phyloP scores from a whole-genome alignment of 306 rosid species.

The Psophocarpus tetragonolobus region DNA sequence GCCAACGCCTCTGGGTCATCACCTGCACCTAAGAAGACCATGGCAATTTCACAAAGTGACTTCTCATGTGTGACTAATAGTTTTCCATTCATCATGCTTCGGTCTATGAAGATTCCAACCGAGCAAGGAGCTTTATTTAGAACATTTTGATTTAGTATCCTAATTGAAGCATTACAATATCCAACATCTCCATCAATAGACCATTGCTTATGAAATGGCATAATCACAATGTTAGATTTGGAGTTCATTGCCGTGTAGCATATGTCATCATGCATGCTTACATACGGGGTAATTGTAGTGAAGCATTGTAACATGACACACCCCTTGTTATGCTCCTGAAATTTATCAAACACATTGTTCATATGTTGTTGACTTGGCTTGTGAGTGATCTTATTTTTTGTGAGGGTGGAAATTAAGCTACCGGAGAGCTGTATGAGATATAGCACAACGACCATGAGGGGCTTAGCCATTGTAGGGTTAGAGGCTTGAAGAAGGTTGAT shows the following conservation, averaged over 20 bases:
- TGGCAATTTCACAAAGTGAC: slow-evolving; percentile 13
- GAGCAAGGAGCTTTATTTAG: slow-evolving; percentile 34
- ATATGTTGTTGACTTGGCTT: neutral
- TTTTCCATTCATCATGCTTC: slow-evolving; percentile 7
- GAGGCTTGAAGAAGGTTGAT: slow-evolving; percentile 37
- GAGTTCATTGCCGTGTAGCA: slow-evolving; percentile 38
- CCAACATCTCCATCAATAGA: neutral
- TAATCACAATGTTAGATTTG: slow-evolving; percentile 16
- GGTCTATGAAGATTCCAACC: slow-evolving; percentile 19
- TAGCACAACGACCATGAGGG: slow-evolving; percentile 20
- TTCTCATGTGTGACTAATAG: neutral
- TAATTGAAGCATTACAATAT: neutral
- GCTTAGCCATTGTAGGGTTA: slow-evolving; percentile 25
- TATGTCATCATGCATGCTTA: slow-evolving; percentile 38
- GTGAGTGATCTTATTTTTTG: neutral
- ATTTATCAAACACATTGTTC: slow-evolving; percentile 32
- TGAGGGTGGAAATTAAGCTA: neutral
- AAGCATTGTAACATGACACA: slow-evolving; percentile 1
- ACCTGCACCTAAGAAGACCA: slow-evolving; percentile 31
- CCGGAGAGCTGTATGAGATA: slow-evolving; percentile 37
- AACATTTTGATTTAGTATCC: slow-evolving; percentile 28
- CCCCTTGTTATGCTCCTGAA: slow-evolving; percentile 8
- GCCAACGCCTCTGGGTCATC: slow-evolving; percentile 49
- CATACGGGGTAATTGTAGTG: slow-evolving; percentile 19
- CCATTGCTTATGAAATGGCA: slow-evolving; percentile 41